Evolutionary conservation across 2,329 filamentous ascomycete species (phyloP).

Genomic region (Ophiostoma ulmi): DNA sequence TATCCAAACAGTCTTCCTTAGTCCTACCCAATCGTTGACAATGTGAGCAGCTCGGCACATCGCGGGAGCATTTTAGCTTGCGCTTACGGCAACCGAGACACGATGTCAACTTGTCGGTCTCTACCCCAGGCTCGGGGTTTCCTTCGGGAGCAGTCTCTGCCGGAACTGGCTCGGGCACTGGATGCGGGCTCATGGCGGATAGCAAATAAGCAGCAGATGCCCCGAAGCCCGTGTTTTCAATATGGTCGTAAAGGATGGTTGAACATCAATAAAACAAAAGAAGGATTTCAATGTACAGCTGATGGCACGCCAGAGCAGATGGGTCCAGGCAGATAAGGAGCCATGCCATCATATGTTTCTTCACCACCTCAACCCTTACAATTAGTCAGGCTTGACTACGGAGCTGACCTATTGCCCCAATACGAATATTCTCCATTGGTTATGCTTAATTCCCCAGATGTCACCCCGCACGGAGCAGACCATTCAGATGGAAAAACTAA

Average conservation of each 20-base stretch:
- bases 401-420: background rate
- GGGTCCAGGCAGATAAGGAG: background rate
- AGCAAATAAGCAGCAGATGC: background rate
- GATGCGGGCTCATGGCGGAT: slow-evolving; percentile 4
- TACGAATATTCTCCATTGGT: background rate
- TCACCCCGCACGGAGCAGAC: slow-evolving; percentile 12
- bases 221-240: background rate
- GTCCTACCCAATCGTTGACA: slow-evolving; percentile 21
- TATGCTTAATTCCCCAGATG: slow-evolving; percentile 2
- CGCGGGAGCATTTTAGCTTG: slow-evolving; percentile 27
- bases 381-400: background rate
- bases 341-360: background rate
- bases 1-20: background rate
- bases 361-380: background rate
- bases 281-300: background rate
- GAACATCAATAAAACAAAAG: background rate
- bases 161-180: background rate
- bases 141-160: slow-evolving; percentile 6
- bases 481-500: background rate
- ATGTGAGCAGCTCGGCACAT: slow-evolving; percentile 25
- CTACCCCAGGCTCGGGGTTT: background rate
- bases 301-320: slow-evolving; percentile 3
- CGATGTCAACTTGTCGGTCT: slow-evolving; percentile 17
- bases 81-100: slow-evolving; percentile 26
- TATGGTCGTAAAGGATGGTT: background rate